A percentile compares a stretch with the other conserved stretches of the same genome.
These are phyloP conservation scores for Spathaspora passalidarum DNA, from an alignment of 805 yeast genomes.

Conservation along the genomic window DNA sequence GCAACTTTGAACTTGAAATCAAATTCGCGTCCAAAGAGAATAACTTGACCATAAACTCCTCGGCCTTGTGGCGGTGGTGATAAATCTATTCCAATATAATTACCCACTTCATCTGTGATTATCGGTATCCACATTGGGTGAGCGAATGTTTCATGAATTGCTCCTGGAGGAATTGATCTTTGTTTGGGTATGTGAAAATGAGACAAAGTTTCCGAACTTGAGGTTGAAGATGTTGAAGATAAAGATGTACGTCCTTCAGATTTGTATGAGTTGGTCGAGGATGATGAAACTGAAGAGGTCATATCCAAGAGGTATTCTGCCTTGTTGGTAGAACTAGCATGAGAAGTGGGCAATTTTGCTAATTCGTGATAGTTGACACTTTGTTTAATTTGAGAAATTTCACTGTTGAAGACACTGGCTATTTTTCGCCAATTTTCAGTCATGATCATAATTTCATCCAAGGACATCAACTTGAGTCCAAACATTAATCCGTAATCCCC, in stretches of 20 bases:
- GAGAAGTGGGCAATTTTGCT: constrained; percentile 19
- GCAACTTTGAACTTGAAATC: constrained; percentile 88
- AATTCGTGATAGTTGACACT: constrained; percentile 16
- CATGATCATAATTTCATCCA: constrained; percentile 78
- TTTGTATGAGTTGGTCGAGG: constrained; percentile 2
- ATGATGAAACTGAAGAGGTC: constrained; percentile 7
- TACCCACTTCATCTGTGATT: constrained; percentile 84
- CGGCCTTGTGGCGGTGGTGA: constrained; percentile 60
- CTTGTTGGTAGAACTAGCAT: constrained; percentile 12
- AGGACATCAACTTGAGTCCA: constrained; percentile 74
- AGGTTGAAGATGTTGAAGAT: constrained; percentile 1
- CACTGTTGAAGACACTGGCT: constrained; percentile 38
- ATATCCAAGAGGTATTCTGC: constrained; percentile 9
- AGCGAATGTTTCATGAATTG: constrained; percentile 76
- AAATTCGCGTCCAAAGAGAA: constrained; percentile 89
- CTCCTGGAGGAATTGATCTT: constrained; percentile 73
- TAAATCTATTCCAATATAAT: constrained; percentile 87
- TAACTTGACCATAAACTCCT: constrained; percentile 80
- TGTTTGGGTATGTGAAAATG: constrained; percentile 36
- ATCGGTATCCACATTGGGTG: constrained; percentile 91
- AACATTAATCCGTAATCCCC: constrained; percentile 75
- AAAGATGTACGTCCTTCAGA: neutral
- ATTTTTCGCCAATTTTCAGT: constrained; percentile 84
- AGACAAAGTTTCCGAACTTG: constrained; percentile 2
- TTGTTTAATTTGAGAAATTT: constrained; percentile 20